Evolutionary conservation across 1,284 basidiomycete genomes (phyloP).

Genomic region (Filobasidium uniguttulatum): DNA sequence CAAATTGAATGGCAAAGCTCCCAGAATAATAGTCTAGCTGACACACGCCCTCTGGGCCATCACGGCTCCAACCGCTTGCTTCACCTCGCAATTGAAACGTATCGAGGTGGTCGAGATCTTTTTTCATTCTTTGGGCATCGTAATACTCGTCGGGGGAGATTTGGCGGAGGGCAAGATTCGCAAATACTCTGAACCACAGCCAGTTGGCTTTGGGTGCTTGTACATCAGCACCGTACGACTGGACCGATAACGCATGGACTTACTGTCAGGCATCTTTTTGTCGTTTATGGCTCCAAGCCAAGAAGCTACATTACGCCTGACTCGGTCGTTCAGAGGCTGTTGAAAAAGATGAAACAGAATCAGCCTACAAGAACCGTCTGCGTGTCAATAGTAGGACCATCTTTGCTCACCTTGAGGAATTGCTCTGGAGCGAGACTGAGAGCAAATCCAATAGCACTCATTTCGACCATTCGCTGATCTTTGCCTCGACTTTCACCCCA

Average conservation of each 20-base stretch:
- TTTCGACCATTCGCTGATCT: conserved; percentile 71
- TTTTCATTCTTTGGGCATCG: conserved; percentile 50
- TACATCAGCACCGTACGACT: too few species aligned
- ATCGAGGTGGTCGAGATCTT: conserved; percentile 60
- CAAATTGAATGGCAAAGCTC: conserved; percentile 63
- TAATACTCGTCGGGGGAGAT: conserved; percentile 46
- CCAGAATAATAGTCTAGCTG: conserved; percentile 68
- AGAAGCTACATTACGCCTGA: conserved; percentile 47
- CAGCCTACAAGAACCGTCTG: not conserved
- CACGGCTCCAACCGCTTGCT: conserved; percentile 51
- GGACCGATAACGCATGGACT: conserved; percentile 9
- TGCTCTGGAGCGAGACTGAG: conserved; percentile 52
- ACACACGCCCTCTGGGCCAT: conserved; percentile 61
- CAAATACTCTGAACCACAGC: conserved; percentile 68
- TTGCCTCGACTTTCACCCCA: conserved; percentile 61
- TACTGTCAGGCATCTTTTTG: conserved; percentile 43
- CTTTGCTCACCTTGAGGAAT: conserved; percentile 44
- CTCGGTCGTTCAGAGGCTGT: conserved; percentile 42
- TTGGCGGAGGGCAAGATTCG: conserved; percentile 56
- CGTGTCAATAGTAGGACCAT: not conserved
- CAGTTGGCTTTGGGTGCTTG: conserved; percentile 50
- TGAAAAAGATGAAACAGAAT: not conserved
- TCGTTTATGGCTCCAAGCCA: conserved; percentile 64
- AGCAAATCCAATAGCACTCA: conserved; percentile 59
- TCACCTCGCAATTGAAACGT: conserved; percentile 58